Conservation (phyloP, 2,329 filamentous ascomycete species). For the Ophiostoma perfectum region DNA sequence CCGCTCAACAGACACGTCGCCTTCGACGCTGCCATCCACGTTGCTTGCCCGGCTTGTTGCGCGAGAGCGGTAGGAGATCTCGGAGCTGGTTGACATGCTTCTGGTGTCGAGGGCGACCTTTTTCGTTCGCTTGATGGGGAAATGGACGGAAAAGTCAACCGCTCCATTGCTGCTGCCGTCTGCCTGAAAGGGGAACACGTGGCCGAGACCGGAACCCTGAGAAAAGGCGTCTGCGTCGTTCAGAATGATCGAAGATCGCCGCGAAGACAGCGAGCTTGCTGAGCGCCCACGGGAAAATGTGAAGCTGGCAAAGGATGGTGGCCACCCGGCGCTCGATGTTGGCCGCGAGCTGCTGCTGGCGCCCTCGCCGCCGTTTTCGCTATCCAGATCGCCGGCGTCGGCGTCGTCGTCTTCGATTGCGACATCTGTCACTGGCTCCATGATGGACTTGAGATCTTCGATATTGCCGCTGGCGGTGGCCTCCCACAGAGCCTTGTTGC, state of each 20-base stretch:
- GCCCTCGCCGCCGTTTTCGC: constrained; percentile 18
- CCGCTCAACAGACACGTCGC: constrained; percentile 77
- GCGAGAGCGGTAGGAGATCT: constrained; percentile 73
- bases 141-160: constrained; percentile 25
- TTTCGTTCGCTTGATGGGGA: constrained; percentile 55
- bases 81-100: constrained; percentile 82
- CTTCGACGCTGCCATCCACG: constrained; percentile 66
- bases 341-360: constrained; percentile 24
- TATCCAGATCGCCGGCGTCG: constrained; percentile 32
- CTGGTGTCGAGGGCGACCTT: constrained; percentile 85
- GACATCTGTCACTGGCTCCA: constrained; percentile 62
- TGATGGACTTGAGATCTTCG: constrained; percentile 66
- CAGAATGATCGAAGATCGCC: constrained; percentile 38
- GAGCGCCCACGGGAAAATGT: constrained; percentile 41
- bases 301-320: constrained; percentile 42
- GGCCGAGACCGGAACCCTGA: constrained; percentile 58
- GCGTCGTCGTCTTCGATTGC: constrained; percentile 36
- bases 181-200: constrained; percentile 84
- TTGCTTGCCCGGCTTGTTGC: constrained; percentile 64
- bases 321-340: constrained; percentile 38
- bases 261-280: constrained; percentile 35
- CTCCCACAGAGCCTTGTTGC: constrained; percentile 84
- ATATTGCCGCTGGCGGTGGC: constrained; percentile 74
- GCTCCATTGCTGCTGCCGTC: background rate
- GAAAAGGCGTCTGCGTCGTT: constrained; percentile 48